Evolutionary conservation across 441 rosid species (phyloP).

Genomic region (Metrosideros polymorpha): DNA sequence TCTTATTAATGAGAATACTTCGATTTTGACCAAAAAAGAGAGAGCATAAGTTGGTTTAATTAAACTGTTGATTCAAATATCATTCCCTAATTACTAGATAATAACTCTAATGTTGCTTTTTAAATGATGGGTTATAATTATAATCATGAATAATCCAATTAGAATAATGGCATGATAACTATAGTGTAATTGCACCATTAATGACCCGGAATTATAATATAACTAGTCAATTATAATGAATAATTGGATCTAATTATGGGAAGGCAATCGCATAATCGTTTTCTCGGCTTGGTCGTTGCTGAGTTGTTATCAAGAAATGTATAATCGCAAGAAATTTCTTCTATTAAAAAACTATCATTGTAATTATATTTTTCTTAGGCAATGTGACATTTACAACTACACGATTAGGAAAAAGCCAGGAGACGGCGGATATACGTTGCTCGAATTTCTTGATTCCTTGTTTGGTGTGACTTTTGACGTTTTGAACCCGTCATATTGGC

Average conservation of each 20-base stretch:
- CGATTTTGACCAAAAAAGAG: too few species aligned
- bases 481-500: not conserved
- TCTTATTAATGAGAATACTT: too few species aligned
- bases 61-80: not conserved
- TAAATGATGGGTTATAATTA: not conserved
- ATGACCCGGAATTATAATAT: too few species aligned
- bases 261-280: not conserved
- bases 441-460: not conserved
- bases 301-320: not conserved
- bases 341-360: not conserved
- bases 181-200: too few species aligned
- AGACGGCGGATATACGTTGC: not conserved
- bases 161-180: too few species aligned
- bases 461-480: not conserved
- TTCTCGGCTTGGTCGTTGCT: not conserved
- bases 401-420: not conserved
- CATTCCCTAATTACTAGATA: not conserved
- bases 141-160: not conserved
- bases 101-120: not conserved
- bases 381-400: not conserved
- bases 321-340: not conserved
- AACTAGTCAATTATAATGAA: too few species aligned
- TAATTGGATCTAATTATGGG: not conserved
- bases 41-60: too few species aligned
- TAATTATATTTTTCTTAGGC: not conserved